Evolutionary conservation across 2,329 filamentous ascomycete species (phyloP), one percentile per base, ranked within the genome.

Genomic region (Botrytis paeoniae): DNA sequence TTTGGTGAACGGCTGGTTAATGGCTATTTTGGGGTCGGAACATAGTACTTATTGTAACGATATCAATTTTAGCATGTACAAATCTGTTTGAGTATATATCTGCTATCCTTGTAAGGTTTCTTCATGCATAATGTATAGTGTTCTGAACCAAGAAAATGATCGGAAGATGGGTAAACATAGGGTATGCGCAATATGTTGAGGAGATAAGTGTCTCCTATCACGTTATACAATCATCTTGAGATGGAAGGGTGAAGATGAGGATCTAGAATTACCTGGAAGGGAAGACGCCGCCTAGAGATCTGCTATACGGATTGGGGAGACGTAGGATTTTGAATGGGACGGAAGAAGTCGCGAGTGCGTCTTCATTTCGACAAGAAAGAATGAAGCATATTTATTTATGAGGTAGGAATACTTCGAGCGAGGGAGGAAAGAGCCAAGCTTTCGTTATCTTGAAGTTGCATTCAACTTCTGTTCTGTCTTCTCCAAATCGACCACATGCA

Each of bases 11-110:
- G 59, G 43, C 69, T 37, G 48, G 35, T 20, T 45, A n/a, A 64
- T 71, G 35, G 35, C 69, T 29, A 64, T 57, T 64, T 54, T 9
- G 29, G 29, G n/a, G n/a, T 54, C 60, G 7, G n/a, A 32, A 43
- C 25, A 64, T 64, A 71, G 32, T 43, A 35, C 43, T 64, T 71
- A 32, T 35, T 64, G 69, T 51, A 64, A 64, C 59, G 48, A 54
- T 64, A 64, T 57, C 32, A 29, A 64, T n/a, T 64, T 54, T 39
- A 37, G 69, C 32, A 64, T 71, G 41, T 71, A 71, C 69, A 71
- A 71, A 43, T 37, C 25, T 39, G 10, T 29, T 48, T 20, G 35
- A 54, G 37, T 35, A 70, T 35, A 25, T 37, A 62, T 48, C 60
- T 43, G 22, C 22, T 32, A 10, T 70, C 48, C 45, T 20, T 54